Percentiles rank a stretch among this genome's conserved stretches.
These are phyloP conservation scores for Ottelia alismoides DNA, from an alignment of 106 monocot species.

Conservation along the genomic window DNA sequence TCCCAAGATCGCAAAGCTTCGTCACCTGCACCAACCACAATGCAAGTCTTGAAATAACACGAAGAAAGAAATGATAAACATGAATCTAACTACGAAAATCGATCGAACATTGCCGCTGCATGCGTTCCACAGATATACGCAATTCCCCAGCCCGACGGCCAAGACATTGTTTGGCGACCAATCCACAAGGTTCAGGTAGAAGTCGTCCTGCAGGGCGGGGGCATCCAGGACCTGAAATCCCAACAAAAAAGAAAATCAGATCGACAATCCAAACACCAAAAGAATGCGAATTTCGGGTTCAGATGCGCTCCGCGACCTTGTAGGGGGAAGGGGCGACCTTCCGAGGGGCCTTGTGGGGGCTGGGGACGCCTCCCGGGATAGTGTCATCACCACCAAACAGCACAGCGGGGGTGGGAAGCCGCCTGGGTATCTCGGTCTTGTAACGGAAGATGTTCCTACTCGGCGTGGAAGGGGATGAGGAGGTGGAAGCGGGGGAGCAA, in stretches of 20 bases:
- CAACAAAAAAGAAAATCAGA: no score
- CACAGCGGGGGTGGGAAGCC: constrained; percentile 14
- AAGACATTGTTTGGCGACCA: constrained; percentile 82
- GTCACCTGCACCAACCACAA: constrained; percentile 37
- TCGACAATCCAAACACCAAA: not conserved
- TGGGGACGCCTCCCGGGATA: constrained; percentile 22
- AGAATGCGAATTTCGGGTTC: not conserved
- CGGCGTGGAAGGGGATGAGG: no score
- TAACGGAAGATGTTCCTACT: constrained; percentile 81
- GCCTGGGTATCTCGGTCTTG: constrained; percentile 51
- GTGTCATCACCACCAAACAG: constrained; percentile 36
- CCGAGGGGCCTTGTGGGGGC: constrained; percentile 27
- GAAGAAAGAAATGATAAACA: constrained; percentile 1
- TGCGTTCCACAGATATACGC: constrained; percentile 89
- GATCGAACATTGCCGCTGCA: constrained; percentile 75
- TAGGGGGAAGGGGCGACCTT: constrained; percentile 68
- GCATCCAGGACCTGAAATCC: constrained; percentile 70
- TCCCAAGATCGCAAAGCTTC: constrained; percentile 70
- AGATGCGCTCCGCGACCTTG: constrained; percentile 57
- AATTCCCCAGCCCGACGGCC: constrained; percentile 75
- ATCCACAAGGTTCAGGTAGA: constrained; percentile 86
- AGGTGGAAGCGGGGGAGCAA: no score
- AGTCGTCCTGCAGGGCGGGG: constrained; percentile 90
- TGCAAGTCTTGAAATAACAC: not conserved
- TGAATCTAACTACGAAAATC: no score